Conservation (phyloP, 257 asterid species). For the Parsonsia alboflavescens region DNA sequence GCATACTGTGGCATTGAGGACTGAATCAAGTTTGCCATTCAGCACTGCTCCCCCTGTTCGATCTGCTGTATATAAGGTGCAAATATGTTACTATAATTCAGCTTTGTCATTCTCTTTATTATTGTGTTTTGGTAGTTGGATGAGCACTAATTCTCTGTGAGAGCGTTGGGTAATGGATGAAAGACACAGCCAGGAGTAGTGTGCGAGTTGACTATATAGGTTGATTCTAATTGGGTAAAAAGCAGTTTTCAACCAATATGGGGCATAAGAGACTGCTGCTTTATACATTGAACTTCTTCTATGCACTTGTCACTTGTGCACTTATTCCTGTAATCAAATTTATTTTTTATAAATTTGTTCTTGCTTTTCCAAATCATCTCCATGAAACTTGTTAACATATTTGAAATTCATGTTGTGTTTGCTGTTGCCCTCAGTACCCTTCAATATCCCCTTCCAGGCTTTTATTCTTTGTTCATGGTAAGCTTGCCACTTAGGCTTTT, state of each 20-base stretch:
- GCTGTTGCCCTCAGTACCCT: background rate
- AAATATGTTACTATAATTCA: background rate
- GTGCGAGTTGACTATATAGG: background rate
- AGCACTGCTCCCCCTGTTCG: conserved; percentile 36
- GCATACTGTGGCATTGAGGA: conserved; percentile 92
- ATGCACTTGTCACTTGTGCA: conserved; percentile 1
- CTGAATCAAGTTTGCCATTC: conserved; percentile 54
- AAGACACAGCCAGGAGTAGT: background rate
- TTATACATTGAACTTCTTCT: too few species aligned
- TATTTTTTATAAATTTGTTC: background rate
- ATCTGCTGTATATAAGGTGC: conserved; percentile 53
- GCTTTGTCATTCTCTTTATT: background rate
- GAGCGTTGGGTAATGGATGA: background rate
- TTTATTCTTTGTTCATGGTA: background rate
- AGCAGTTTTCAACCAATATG: background rate
- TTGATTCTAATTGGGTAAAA: background rate
- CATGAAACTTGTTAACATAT: background rate
- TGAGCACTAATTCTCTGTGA: background rate
- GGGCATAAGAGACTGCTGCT: background rate
- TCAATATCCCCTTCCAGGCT: background rate
- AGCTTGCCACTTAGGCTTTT: background rate
- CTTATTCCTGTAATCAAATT: background rate
- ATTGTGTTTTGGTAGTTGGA: too few species aligned
- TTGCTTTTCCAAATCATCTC: background rate
- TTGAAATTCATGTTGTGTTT: background rate